Evolutionary conservation across 2,329 filamentous ascomycete species (phyloP), one percentile per base, ranked within the genome.

Genomic region (Aurifilum marmelostoma): DNA sequence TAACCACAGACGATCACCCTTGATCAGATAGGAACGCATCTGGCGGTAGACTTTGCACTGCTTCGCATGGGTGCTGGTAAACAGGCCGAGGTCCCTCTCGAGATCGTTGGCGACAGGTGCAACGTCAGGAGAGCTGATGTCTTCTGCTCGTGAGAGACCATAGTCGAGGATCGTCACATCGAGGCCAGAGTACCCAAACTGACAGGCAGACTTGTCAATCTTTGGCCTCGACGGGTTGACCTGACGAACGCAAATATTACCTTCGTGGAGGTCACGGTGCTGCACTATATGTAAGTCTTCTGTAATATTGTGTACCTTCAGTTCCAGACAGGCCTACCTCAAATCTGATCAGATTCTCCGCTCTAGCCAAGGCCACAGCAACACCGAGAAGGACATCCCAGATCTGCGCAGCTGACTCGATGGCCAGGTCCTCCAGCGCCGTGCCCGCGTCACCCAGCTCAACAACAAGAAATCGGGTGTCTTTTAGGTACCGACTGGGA

Each of bases 111-210:
- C 86, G 8, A 88, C 81, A 0, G 82, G 79, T 18, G 72, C 73
- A 2, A 79, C 76, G 34, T 79, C 77, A 9, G 74, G 75, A 12
- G 74, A 73, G 24, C 80, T 77, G n/a, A 71, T 24, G 64, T 85
- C 79, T 39, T 83, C 83, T 2, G 87, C 88, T 24, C 88, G 83
- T 1, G 88, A 91, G 18, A 91, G 81, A 0, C 88, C 88, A 71
- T 90, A 91, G 76, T 91, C 88, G 6, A 91, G 80, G 54, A 91
- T 87, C 0, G 88, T 90, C 61, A 90, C 85, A 67, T 89, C 86
- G 5, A 90, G 79, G 1, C 87, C 88, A 0, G 88, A 90, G 72
- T 82, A 85, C 37, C 88, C 88, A 76, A 88, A 88, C 63, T 81
- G 79, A 2, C 80, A 77, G 0, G 73, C 72, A 3, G 77, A 75